These are phyloP conservation scores for Xylaria multiplex DNA, from an alignment of 2,329 filamentous ascomycete species.

Conservation along the genomic window DNA sequence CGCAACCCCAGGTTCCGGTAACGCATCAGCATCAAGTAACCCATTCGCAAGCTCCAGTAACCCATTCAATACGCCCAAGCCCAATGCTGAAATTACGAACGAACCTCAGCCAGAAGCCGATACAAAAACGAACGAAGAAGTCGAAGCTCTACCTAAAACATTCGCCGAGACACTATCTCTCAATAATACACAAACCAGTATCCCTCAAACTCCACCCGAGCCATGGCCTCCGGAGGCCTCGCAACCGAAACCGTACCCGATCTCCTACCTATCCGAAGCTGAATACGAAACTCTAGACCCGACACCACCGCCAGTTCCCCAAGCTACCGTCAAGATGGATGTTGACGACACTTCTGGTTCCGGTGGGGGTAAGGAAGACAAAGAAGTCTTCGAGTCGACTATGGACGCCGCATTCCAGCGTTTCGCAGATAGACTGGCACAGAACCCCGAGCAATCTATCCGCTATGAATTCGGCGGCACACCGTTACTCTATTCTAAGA, in stretches of 20 bases:
- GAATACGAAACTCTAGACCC: conserved; percentile 88
- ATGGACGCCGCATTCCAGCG: conserved; percentile 79
- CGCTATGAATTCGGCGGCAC: conserved; percentile 80
- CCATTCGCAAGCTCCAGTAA: conserved; percentile 68
- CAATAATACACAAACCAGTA: conserved; percentile 62
- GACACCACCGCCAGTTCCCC: conserved; percentile 61
- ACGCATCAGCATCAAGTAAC: conserved; percentile 57
- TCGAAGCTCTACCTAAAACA: conserved; percentile 62
- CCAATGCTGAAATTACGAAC: conserved; percentile 2
- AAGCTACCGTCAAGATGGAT: conserved; percentile 61
- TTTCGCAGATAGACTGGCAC: conserved; percentile 79
- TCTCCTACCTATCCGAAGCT: conserved; percentile 83
- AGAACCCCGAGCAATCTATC: conserved; percentile 85
- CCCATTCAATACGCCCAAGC: conserved; percentile 54
- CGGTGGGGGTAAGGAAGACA: conserved; percentile 67
- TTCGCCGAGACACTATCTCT: conserved; percentile 82
- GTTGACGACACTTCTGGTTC: conserved; percentile 52
- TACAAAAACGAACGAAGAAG: conserved; percentile 46
- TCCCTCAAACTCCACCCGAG: conserved; percentile 60
- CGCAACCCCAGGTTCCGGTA: conserved; percentile 54
- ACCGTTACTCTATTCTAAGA: conserved; percentile 83
- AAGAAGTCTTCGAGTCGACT: conserved; percentile 75
- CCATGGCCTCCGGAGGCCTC: conserved; percentile 78
- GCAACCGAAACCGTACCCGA: conserved; percentile 77
- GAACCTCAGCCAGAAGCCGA: conserved; percentile 44